These are phyloP conservation scores for Phytopythium sindhum DNA, from an alignment of 352 stramenopile species.

Conservation along the genomic window DNA sequence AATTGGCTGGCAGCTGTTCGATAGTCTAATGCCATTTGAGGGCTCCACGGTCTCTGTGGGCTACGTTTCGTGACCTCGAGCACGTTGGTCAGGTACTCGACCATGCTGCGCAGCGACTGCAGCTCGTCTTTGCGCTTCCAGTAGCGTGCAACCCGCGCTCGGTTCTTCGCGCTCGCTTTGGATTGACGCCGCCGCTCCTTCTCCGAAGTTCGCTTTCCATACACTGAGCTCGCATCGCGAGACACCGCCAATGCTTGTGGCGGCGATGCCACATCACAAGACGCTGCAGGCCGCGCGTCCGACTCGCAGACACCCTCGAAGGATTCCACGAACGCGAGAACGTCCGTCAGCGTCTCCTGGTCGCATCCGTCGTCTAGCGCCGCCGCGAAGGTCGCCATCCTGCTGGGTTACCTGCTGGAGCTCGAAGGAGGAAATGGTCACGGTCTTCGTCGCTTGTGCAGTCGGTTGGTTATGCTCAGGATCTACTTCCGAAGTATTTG, in stretches of 20 bases:
- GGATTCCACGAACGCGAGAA: conserved; percentile 2
- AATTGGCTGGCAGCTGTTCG: no score
- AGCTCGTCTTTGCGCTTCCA: background rate
- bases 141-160: background rate
- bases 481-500: no score
- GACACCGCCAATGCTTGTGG: background rate
- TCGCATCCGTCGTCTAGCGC: background rate
- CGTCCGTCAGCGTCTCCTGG: background rate
- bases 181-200: no score
- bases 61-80: background rate
- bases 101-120: conserved; percentile 3
- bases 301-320: background rate
- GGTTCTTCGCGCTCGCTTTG: background rate
- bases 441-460: no score
- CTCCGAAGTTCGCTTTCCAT: no score
- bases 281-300: background rate
- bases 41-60: no score
- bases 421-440: no score
- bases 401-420: no score
- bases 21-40: no score
- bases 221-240: no score
- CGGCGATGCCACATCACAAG: background rate
- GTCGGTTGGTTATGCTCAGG: background rate
- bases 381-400: no score
- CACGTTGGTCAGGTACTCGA: background rate